Percentiles rank a stretch among this genome's conserved stretches.
These are phyloP conservation scores for Scalesia atractyloides DNA, from an alignment of 129 eudicot species.

Conservation along the genomic window DNA sequence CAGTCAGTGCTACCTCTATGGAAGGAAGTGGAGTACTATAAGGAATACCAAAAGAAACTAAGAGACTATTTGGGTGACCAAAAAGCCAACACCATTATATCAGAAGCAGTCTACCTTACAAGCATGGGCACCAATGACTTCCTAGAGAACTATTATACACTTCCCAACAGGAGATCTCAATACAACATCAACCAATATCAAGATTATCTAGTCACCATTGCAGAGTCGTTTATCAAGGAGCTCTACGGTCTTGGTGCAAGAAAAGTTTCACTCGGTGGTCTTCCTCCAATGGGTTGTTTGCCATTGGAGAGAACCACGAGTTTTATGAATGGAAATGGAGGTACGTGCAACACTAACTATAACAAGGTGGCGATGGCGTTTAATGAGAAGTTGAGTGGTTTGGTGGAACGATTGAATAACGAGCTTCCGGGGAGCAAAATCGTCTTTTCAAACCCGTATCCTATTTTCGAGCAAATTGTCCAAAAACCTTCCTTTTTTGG, in stretches of 20 bases:
- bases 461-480: conserved; percentile 44
- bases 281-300: conserved; percentile 91
- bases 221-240: conserved; percentile 43
- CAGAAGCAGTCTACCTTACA: conserved; percentile 54
- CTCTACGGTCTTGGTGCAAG: conserved; percentile 67
- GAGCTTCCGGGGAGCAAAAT: conserved; percentile 51
- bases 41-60: conserved; percentile 64
- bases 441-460: conserved; percentile 71
- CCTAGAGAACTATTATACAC: conserved; percentile 69
- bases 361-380: conserved; percentile 61
- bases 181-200: conserved; percentile 60
- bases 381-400: conserved; percentile 46
- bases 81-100: conserved; percentile 40
- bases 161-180: conserved; percentile 45
- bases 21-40: conserved; percentile 75
- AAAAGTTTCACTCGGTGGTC: conserved; percentile 62
- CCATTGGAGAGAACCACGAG: conserved; percentile 69
- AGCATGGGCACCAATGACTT: conserved; percentile 89
- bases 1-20: conserved; percentile 78
- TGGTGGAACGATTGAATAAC: conserved; percentile 46
- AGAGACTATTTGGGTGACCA: conserved; percentile 46
- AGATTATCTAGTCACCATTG: conserved; percentile 43
- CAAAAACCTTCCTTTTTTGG: conserved; percentile 61
- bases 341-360: conserved; percentile 50
- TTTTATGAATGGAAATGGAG: conserved; percentile 41